Evolutionary conservation across 768 basidiomycete genomes (phyloP).

Genomic region (Pulveroboletus frians): DNA sequence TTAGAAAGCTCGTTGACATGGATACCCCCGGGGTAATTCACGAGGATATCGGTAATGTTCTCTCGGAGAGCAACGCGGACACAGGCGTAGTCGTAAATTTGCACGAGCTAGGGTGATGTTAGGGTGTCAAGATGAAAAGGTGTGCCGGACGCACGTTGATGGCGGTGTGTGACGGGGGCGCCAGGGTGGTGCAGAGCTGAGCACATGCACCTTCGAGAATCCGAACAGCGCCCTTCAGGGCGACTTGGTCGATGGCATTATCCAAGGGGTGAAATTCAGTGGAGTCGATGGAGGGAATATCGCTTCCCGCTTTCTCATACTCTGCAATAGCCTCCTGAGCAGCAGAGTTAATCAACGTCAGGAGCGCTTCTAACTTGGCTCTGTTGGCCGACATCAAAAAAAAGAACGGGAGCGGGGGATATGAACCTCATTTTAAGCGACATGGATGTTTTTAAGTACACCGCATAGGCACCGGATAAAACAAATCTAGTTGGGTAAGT

Average conservation of each 20-base stretch:
- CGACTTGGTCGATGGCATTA: slow-evolving; percentile 16
- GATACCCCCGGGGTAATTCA: slow-evolving; percentile 26
- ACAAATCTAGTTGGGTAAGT: not conserved
- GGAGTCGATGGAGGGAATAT: slow-evolving; percentile 34
- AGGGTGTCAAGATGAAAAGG: not conserved
- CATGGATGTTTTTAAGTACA: not conserved
- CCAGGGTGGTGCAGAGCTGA: slow-evolving; percentile 32
- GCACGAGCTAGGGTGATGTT: slow-evolving; percentile 17
- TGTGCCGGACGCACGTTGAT: slow-evolving; percentile 25
- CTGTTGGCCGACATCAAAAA: slow-evolving; percentile 18
- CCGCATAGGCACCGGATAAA: too few relatives aligned
- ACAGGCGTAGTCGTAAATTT: slow-evolving; percentile 28
- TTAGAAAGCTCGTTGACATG: slow-evolving; percentile 28
- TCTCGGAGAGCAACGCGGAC: slow-evolving; percentile 25
- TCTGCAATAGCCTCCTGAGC: slow-evolving; percentile 30
- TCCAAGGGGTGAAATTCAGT: slow-evolving; percentile 34
- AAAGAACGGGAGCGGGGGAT: not conserved
- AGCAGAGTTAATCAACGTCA: slow-evolving; percentile 30
- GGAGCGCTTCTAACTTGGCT: slow-evolving; percentile 24
- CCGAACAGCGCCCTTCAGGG: slow-evolving; percentile 22
- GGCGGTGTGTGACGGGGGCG: slow-evolving; percentile 31
- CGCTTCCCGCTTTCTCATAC: slow-evolving; percentile 26
- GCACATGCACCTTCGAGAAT: slow-evolving; percentile 34
- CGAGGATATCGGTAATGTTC: slow-evolving; percentile 27
- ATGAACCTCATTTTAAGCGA: not conserved